Conservation (phyloP, 148 eudicot species). For the Beta vulgaris region DNA sequence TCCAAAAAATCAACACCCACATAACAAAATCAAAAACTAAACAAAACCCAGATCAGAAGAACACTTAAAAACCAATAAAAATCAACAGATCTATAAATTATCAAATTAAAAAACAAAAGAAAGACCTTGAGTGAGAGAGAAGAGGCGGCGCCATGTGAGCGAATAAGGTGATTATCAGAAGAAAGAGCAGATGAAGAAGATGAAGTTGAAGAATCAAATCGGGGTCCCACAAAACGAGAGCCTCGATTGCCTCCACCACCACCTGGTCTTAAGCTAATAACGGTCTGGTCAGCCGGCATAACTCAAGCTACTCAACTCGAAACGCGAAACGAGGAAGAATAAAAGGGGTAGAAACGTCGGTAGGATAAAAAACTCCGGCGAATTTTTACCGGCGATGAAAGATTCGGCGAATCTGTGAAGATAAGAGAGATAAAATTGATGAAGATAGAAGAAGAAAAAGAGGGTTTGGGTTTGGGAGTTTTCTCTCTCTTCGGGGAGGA, state of each 20-base stretch:
- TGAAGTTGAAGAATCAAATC: conserved; percentile 56
- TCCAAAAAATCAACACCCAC: conserved; percentile 16
- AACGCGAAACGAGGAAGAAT: not conserved
- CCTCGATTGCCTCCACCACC: conserved; percentile 67
- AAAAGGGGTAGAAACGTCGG: not conserved
- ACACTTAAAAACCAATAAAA: conserved; percentile 6
- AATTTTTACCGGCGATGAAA: conserved; percentile 15
- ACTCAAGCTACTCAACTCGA: conserved; percentile 28
- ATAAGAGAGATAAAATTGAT: not conserved
- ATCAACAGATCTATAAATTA: not conserved
- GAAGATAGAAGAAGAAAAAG: not conserved
- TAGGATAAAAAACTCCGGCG: not conserved
- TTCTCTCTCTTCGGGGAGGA: conserved; percentile 31
- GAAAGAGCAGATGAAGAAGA: conserved; percentile 31
- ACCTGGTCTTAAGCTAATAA: conserved; percentile 90
- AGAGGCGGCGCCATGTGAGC: conserved; percentile 63
- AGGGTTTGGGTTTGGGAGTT: conserved; percentile 10
- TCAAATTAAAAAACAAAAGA: conserved; percentile 26
- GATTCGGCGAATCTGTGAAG: conserved; percentile 22
- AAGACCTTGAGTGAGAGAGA: conserved; percentile 51
- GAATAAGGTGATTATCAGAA: conserved; percentile 57
- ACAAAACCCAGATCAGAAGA: conserved; percentile 13
- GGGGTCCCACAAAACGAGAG: conserved; percentile 56
- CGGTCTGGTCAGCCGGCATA: conserved; percentile 95
- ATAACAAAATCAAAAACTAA: not conserved